These are phyloP conservation scores for Backusella circina DNA, from an alignment of 192 early-diverging fungal genomes.

Conservation along the genomic window DNA sequence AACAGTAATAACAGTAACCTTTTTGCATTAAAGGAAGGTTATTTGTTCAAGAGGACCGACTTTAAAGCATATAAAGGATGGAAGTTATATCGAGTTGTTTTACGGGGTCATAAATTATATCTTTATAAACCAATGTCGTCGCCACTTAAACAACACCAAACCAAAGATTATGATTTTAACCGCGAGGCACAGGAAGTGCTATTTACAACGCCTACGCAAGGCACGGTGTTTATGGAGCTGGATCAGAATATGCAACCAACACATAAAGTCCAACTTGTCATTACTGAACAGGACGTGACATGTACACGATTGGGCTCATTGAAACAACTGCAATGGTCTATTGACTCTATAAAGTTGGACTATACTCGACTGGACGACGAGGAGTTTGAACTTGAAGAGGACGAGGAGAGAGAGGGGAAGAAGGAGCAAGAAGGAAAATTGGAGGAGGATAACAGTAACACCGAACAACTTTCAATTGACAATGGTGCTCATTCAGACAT, in stretches of 20 bases:
- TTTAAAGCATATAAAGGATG: constrained; percentile 68
- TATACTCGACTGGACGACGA: not conserved
- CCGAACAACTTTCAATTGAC: not conserved
- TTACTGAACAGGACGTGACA: not conserved
- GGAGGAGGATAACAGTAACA: not conserved
- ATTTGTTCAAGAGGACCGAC: constrained; percentile 70
- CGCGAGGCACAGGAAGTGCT: constrained; percentile 3
- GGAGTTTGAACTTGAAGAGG: not conserved
- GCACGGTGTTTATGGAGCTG: constrained; percentile 14
- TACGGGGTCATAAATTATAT: constrained; percentile 72
- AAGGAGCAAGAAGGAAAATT: not conserved
- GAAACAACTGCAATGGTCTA: not conserved
- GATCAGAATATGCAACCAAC: not conserved
- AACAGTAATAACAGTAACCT: not conserved
- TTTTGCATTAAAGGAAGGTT: constrained; percentile 52
- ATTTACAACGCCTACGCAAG: constrained; percentile 5
- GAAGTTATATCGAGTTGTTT: constrained; percentile 71
- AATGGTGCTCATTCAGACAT: not conserved
- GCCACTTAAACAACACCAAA: constrained; percentile 22
- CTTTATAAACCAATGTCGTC: constrained; percentile 64
- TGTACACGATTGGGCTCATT: not conserved
- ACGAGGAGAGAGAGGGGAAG: not conserved
- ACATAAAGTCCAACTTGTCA: not conserved
- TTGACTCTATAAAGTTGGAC: not conserved
- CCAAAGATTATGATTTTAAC: constrained; percentile 13